Percentiles rank a stretch among this genome's conserved stretches.
These are phyloP conservation scores for Allium fistulosum DNA, from an alignment of 106 monocot species.

Conservation along the genomic window DNA sequence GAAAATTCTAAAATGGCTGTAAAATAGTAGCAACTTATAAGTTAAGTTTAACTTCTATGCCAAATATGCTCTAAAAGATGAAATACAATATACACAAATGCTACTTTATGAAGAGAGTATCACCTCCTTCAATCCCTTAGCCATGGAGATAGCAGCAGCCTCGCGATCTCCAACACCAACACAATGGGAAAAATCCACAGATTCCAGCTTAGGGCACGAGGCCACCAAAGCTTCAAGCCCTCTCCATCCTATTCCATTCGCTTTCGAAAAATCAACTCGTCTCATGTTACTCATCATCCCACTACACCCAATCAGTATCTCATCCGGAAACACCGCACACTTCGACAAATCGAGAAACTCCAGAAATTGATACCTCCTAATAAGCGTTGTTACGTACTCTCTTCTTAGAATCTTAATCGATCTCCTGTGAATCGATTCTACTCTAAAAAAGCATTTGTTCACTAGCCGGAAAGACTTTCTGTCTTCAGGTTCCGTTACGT, in stretches of 20 bases:
- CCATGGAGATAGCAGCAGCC: constrained; percentile 40
- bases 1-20: no score
- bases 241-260: constrained; percentile 49
- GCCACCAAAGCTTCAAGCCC: constrained; percentile 55
- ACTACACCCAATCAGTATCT: constrained; percentile 7
- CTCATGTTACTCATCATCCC: constrained; percentile 10
- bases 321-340: constrained; percentile 46
- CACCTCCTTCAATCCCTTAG: constrained; percentile 42
- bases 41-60: no score
- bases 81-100: no score
- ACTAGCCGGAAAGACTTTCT: constrained; percentile 59
- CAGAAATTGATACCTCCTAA: constrained; percentile 28
- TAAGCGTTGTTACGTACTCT: constrained; percentile 26
- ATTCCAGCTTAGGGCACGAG: constrained; percentile 52
- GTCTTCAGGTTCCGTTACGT: constrained; percentile 29
- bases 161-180: constrained; percentile 59
- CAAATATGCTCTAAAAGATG: no score
- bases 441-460: constrained; percentile 33
- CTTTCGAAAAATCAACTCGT: constrained; percentile 38
- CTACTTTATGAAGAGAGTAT: not conserved
- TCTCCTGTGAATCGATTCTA: constrained; percentile 42
- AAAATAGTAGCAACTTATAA: no score
- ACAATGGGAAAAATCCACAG: constrained; percentile 68
- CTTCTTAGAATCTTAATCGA: constrained; percentile 33
- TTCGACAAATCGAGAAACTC: constrained; percentile 57